These are phyloP conservation scores for Penicillium griseofulvum DNA, from an alignment of 2,329 filamentous ascomycete species.

Conservation along the genomic window DNA sequence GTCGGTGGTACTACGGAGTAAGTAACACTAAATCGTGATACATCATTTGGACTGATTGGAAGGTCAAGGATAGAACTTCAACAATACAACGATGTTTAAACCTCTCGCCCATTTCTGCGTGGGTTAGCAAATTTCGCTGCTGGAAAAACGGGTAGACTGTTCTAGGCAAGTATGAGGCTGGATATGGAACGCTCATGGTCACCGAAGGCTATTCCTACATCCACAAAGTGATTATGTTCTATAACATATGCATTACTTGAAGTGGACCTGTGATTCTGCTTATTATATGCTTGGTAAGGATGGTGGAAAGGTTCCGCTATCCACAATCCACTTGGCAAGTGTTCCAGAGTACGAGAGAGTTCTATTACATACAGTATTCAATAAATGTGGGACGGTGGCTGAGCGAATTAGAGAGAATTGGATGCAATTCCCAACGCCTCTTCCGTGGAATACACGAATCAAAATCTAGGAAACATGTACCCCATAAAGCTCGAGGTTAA, in stretches of 20 bases:
- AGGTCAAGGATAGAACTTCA: background rate
- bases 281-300: conserved; percentile 2
- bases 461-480: background rate
- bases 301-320: background rate
- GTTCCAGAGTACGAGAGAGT: background rate
- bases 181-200: background rate
- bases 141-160: background rate
- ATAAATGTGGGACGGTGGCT: background rate
- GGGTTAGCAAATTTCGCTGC: background rate
- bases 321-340: background rate
- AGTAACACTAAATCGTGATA: too few relatives aligned
- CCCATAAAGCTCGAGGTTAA: background rate
- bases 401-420: background rate
- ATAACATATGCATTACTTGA: background rate
- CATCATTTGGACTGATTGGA: background rate
- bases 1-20: background rate
- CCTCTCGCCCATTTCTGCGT: background rate
- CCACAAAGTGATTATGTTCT: background rate
- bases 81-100: too few relatives aligned
- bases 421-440: background rate
- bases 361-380: background rate
- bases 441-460: background rate
- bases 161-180: too few relatives aligned
- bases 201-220: background rate
- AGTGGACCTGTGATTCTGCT: background rate